Conservation (phyloP, 441 rosid genomes). For the Brassica balearica region DNA sequence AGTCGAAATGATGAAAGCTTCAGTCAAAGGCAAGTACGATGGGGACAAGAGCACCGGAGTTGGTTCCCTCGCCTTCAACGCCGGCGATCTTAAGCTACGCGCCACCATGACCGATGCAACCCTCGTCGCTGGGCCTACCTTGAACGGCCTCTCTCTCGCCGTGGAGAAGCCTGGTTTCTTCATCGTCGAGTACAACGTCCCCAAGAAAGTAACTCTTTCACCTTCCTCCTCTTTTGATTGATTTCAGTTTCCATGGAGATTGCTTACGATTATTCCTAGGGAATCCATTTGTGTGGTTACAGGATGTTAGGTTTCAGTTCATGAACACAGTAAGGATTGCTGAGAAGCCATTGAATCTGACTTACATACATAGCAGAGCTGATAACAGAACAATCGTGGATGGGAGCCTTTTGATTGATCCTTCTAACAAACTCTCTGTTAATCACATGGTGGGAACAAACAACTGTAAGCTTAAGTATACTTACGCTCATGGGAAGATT, state of each 20-base stretch:
- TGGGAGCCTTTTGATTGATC: slow-evolving; percentile 66
- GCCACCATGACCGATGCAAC: slow-evolving; percentile 92
- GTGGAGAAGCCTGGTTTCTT: slow-evolving; percentile 90
- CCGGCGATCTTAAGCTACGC: slow-evolving; percentile 78
- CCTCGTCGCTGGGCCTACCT: slow-evolving; percentile 74
- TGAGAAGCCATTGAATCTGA: slow-evolving; percentile 86
- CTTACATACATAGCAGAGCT: slow-evolving; percentile 79
- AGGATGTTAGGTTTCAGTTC: slow-evolving; percentile 97
- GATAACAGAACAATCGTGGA: slow-evolving; percentile 79
- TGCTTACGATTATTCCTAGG: background rate
- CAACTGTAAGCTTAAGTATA: slow-evolving; percentile 87
- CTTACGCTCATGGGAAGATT: slow-evolving; percentile 64
- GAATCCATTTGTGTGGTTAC: slow-evolving; percentile 28
- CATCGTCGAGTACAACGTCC: slow-evolving; percentile 83
- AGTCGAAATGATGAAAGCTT: background rate
- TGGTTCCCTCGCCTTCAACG: slow-evolving; percentile 58
- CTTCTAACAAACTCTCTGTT: slow-evolving; percentile 83
- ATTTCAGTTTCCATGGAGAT: background rate
- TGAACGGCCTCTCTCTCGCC: slow-evolving; percentile 75
- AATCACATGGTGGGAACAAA: slow-evolving; percentile 78
- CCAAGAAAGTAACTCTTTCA: slow-evolving; percentile 59
- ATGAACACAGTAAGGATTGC: slow-evolving; percentile 79
- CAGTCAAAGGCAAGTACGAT: slow-evolving; percentile 7
- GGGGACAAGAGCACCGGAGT: slow-evolving; percentile 32
- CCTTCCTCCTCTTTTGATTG: background rate